Base-by-base conservation (phyloP, 75 land plant species). In the Picea glauca region DNA sequence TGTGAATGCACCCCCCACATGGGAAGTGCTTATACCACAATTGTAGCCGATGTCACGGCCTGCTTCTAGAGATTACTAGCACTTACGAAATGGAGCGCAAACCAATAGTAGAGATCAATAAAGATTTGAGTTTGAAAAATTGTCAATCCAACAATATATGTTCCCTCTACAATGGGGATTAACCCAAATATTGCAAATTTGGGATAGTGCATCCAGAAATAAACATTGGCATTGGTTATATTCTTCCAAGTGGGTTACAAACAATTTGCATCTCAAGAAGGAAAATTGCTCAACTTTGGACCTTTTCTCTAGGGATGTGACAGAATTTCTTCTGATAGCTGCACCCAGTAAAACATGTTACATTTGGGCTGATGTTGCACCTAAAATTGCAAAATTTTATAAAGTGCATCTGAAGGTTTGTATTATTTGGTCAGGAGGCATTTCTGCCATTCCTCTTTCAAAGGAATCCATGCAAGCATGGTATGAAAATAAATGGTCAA, bases 141-240 rank as follows among this genome's bases (percentile, higher is more conserved):
- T 98, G 26, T 93, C 76, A 89, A 87, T 80, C 96, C 96, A 77
- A 98, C 99, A 32, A 93, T 95, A 93, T 87, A 86, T 72, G 88
- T 98, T 79, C 99, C 99, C 68, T 73, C 91, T 70, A 91, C 96
- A 30, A 90, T 98, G 80, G 99, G 98, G 60, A 92, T 98, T 60
- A 86, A 98, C 64, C 99, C 99, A 78, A 77, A 83, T 76, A 76
- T 88, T 86, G 98, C 99, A 81, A 95, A 89, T 60, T 72, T 58
- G 82, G 93, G 80, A 80, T 90, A 88, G 94, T 91, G 60, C 99
- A 98, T 80, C 78, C 77, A 65, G 82, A 75, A 61, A 67, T 98
- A 50, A 91, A 93, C 72, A 78, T 80, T 62, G 81, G 81, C 1
- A n/a, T 93, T 82, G 98, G 90, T 72, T 85, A 87, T 12, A 72